These are phyloP conservation scores for Microcyclosporella mali DNA, from an alignment of 2,329 filamentous ascomycete species.

Conservation along the genomic window DNA sequence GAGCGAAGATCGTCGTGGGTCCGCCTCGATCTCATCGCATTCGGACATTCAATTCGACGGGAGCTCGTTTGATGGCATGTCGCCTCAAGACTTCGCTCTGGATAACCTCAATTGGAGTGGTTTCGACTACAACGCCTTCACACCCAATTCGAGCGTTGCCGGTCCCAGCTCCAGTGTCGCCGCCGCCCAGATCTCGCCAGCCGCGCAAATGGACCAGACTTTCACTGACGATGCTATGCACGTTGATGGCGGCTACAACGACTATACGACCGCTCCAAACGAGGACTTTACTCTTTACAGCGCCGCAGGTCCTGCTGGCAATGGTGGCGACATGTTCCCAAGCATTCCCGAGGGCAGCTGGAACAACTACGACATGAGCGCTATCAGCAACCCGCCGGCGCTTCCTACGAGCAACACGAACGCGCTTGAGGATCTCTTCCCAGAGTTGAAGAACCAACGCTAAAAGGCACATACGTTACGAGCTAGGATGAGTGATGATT, in stretches of 20 bases:
- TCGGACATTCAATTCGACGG: constrained; percentile 35
- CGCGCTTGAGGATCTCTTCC: constrained; percentile 20
- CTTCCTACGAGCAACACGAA: constrained; percentile 13
- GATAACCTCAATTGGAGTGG: constrained; percentile 54
- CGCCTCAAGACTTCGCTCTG: constrained; percentile 50
- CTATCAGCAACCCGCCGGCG: constrained; percentile 10
- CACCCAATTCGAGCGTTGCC: constrained; percentile 21
- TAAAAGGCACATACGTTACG: neutral
- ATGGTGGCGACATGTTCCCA: constrained; percentile 28
- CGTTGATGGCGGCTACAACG: constrained; percentile 58
- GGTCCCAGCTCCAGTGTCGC: constrained; percentile 20
- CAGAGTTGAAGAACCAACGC: constrained; percentile 13
- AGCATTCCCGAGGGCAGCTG: constrained; percentile 24
- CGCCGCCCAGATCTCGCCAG: constrained; percentile 58
- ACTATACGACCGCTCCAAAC: constrained; percentile 10
- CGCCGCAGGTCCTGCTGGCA: constrained; percentile 11
- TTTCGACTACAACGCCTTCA: constrained; percentile 33
- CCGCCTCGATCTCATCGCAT: constrained; percentile 31
- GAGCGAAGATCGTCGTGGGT: constrained; percentile 30
- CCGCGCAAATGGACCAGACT: constrained; percentile 62
- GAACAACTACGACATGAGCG: constrained; percentile 32
- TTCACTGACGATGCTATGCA: constrained; percentile 46
- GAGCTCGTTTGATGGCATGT: constrained; percentile 39
- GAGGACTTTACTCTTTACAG: constrained; percentile 59
- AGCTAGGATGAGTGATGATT: constrained; percentile 1